Base-by-base conservation (phyloP, 306 rosid genomes). In the Prosopis cineraria region DNA sequence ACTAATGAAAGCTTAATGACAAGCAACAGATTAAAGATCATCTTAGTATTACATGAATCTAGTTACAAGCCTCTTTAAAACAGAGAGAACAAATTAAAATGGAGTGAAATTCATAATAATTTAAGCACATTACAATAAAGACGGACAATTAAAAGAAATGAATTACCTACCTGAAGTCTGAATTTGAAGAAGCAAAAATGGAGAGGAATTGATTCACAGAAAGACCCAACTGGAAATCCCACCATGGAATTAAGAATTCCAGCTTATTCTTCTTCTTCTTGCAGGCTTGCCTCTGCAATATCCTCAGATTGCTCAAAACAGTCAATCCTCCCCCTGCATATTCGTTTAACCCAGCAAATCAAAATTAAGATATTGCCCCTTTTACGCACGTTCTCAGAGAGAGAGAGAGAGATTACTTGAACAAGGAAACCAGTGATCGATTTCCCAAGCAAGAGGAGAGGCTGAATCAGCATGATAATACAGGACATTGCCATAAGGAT, bases 381-480 rank as follows among this genome's bases (percentile, higher is more conserved):
- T 5, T 66, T 56, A 55, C 30, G 36, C 79, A 70, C 58, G 73
- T 58, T 11, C 36, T 11, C 36, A 12, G 36, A 27, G 37, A 14
- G 39, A 34, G 68, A 72, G 50, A 48, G 33, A 58, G 55, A 30
- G 13, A 78, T 67, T 48, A 96, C 97, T 93, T 86, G 98, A 91
- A 88, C 93, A 86, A 75, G 99, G 99, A 88, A 96, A 96, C 97
- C 98, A 96, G 47, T 96, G 99, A 86, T 96, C 97, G 17, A 96
- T 79, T 24, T 93, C 98, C 99, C 99, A 96, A 84, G 99, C 94
- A 31, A 96, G 90, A 58, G 99, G 97, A 78, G 99, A 96, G 5
- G 93, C 92, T 19, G 98, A 90, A 73, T 96, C 99, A 11, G 99
- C 99, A 70, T 93, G 97, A 84, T 79, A 96, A 78, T 96, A 89